Evolutionary conservation across 345 rosid genomes (phyloP).

Genomic region (Brassica cretica): DNA sequence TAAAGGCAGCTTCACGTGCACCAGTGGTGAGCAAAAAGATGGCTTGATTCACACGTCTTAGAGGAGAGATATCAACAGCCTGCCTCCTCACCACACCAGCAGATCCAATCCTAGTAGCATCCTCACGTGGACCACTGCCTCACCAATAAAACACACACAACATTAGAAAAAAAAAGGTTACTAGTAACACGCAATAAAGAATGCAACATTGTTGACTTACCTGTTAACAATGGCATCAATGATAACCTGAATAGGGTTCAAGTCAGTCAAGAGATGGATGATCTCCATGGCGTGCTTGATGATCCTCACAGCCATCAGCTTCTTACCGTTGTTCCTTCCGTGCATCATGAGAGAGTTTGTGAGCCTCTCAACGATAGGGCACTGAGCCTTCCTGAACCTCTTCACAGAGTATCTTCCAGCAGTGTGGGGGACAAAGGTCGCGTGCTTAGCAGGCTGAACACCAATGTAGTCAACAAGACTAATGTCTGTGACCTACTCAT

Average conservation of each 20-base stretch:
- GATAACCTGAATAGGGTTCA: slow-evolving; percentile 87
- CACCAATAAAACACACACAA: neutral
- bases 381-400: slow-evolving; percentile 94
- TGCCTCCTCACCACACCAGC: slow-evolving; percentile 99
- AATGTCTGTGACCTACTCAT: slow-evolving; percentile 62
- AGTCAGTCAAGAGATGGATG: slow-evolving; percentile 75
- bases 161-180: neutral
- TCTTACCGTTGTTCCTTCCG: slow-evolving; percentile 90
- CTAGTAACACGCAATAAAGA: neutral
- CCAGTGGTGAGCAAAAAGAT: slow-evolving; percentile 86
- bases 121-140: slow-evolving; percentile 91
- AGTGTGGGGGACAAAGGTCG: slow-evolving; percentile 90
- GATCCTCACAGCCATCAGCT: slow-evolving; percentile 84
- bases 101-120: slow-evolving; percentile 95
- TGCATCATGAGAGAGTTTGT: slow-evolving; percentile 98
- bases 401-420: slow-evolving; percentile 93
- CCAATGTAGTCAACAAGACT: slow-evolving; percentile 77
- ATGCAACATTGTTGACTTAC: slow-evolving; percentile 28
- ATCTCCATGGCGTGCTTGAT: slow-evolving; percentile 93
- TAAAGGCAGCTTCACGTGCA: slow-evolving; percentile 92
- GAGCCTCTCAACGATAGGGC: slow-evolving; percentile 93
- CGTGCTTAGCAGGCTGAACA: slow-evolving; percentile 69
- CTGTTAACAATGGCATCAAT: slow-evolving; percentile 92
- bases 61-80: slow-evolving; percentile 96
- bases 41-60: slow-evolving; percentile 90